These are phyloP conservation scores for Teratosphaeriaceae sp. DNA, from an alignment of 2,329 filamentous ascomycete species.

Conservation along the genomic window DNA sequence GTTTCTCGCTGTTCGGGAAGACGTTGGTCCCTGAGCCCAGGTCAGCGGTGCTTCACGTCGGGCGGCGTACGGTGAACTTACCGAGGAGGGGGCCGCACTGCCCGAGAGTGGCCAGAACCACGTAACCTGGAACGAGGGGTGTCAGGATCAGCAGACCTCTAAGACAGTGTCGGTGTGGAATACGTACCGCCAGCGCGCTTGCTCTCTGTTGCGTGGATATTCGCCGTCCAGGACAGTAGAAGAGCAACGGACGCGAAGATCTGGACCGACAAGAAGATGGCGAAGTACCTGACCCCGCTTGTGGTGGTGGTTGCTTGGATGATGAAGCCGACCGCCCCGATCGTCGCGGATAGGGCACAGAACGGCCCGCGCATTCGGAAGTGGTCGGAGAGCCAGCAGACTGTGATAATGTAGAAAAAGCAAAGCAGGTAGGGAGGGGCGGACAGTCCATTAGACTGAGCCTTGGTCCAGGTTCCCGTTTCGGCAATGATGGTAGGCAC, in stretches of 20 bases:
- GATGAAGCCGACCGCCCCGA: constrained; percentile 36
- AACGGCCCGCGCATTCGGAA: constrained; percentile 35
- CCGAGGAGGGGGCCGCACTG: constrained; percentile 65
- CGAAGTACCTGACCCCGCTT: constrained; percentile 29
- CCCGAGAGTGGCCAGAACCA: constrained; percentile 34
- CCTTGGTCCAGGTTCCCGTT: constrained; percentile 58
- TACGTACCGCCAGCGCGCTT: constrained; percentile 33
- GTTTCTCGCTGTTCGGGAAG: constrained; percentile 48
- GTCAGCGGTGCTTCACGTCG: no score
- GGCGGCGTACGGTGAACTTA: neutral
- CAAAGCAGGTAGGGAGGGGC: constrained; percentile 37
- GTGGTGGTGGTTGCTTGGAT: constrained; percentile 22
- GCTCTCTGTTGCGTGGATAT: constrained; percentile 31
- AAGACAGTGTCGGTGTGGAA: no score
- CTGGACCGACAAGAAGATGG: constrained; percentile 28
- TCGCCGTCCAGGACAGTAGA: constrained; percentile 12
- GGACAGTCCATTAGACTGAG: constrained; percentile 57
- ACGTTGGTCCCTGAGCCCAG: no score
- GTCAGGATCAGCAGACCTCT: no score
- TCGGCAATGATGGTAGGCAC: constrained; percentile 38
- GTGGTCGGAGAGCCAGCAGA: constrained; percentile 33
- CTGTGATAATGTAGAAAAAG: constrained; percentile 33
- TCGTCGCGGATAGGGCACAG: constrained; percentile 28
- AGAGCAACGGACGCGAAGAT: constrained; percentile 22
- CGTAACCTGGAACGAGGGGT: no score